Percentiles rank a stretch among this genome's conserved stretches.
Evolutionary conservation across 2,329 filamentous ascomycete species (phyloP).

Genomic region (Clonostachys byssicola): DNA sequence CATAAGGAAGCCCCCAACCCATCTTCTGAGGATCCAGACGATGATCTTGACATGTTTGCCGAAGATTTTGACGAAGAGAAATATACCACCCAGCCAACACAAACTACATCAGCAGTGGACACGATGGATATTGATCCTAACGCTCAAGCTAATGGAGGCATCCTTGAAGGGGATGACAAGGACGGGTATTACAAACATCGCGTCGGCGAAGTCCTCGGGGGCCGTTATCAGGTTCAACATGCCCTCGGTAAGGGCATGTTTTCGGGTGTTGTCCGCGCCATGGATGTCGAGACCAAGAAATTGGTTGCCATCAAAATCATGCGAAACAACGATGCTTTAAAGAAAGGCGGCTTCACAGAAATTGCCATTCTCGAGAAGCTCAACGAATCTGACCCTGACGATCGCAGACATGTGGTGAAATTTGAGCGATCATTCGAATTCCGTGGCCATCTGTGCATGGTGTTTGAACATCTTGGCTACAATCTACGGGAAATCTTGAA

Average conservation of each 20-base stretch:
- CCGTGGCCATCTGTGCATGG: slow-evolving; percentile 92
- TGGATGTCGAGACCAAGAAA: slow-evolving; percentile 68
- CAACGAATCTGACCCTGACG: slow-evolving; percentile 78
- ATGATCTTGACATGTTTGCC: slow-evolving; percentile 87
- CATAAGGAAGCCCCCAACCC: slow-evolving; percentile 29
- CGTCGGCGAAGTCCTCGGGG: slow-evolving; percentile 83
- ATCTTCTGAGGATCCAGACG: slow-evolving; percentile 52
- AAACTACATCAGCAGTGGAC: slow-evolving; percentile 24
- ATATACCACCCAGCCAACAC: slow-evolving; percentile 47
- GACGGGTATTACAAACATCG: slow-evolving; percentile 97
- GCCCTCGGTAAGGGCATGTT: slow-evolving; percentile 93
- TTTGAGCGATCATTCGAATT: slow-evolving; percentile 88
- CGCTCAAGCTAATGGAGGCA: slow-evolving; percentile 66
- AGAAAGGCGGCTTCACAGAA: slow-evolving; percentile 89
- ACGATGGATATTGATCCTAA: slow-evolving; percentile 45
- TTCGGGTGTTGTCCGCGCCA: slow-evolving; percentile 87
- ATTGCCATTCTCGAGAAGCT: slow-evolving; percentile 90
- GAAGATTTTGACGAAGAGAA: slow-evolving; percentile 70
- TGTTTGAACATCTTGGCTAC: slow-evolving; percentile 91
- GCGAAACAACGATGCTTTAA: slow-evolving; percentile 89
- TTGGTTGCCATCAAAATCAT: slow-evolving; percentile 97
- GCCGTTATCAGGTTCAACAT: slow-evolving; percentile 84
- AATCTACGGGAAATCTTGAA: slow-evolving; percentile 92
- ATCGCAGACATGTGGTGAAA: slow-evolving; percentile 87
- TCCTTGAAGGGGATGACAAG: slow-evolving; percentile 88